A percentile compares a stretch with the other conserved stretches of the same genome.
These are phyloP conservation scores for Collybiopsis luxurians DNA, from an alignment of 768 basidiomycete genomes.

Conservation along the genomic window DNA sequence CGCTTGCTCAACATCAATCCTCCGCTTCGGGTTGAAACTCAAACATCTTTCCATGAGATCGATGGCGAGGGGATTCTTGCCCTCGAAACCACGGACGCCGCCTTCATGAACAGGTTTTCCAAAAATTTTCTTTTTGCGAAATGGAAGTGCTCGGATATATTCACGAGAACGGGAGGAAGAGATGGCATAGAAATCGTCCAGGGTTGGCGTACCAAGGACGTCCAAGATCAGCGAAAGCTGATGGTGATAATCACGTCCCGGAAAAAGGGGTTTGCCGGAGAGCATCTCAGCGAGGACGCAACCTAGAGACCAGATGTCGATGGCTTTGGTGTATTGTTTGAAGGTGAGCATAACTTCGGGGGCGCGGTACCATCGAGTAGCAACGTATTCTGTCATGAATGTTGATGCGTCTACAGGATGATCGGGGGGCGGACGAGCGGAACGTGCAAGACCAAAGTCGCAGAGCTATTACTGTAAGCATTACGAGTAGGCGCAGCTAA, in stretches of 20 bases:
- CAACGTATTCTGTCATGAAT: slow-evolving; percentile 93
- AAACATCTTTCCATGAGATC: slow-evolving; percentile 80
- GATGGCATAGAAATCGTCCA: slow-evolving; percentile 95
- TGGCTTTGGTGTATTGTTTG: slow-evolving; percentile 89
- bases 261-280: slow-evolving; percentile 88
- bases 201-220: slow-evolving; percentile 85
- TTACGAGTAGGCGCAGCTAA: not conserved
- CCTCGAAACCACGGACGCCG: slow-evolving; percentile 52
- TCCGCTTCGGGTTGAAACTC: slow-evolving; percentile 82
- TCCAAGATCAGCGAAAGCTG: slow-evolving; percentile 92
- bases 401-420: slow-evolving; percentile 74
- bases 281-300: slow-evolving; percentile 92
- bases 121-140: slow-evolving; percentile 78
- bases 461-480: slow-evolving; percentile 54
- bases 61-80: slow-evolving; percentile 39
- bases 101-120: slow-evolving; percentile 70
- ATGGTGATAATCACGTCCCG: slow-evolving; percentile 95
- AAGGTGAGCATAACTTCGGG: slow-evolving; percentile 99
- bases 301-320: slow-evolving; percentile 86
- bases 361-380: slow-evolving; percentile 97
- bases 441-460: slow-evolving; percentile 87
- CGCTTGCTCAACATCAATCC: slow-evolving; percentile 86
- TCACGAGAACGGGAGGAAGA: slow-evolving; percentile 51
- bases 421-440: slow-evolving; percentile 69
- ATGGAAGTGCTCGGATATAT: slow-evolving; percentile 86